Evolutionary conservation across 2,329 filamentous ascomycete genomes (phyloP).

Genomic region (Westerdykella sp.): DNA sequence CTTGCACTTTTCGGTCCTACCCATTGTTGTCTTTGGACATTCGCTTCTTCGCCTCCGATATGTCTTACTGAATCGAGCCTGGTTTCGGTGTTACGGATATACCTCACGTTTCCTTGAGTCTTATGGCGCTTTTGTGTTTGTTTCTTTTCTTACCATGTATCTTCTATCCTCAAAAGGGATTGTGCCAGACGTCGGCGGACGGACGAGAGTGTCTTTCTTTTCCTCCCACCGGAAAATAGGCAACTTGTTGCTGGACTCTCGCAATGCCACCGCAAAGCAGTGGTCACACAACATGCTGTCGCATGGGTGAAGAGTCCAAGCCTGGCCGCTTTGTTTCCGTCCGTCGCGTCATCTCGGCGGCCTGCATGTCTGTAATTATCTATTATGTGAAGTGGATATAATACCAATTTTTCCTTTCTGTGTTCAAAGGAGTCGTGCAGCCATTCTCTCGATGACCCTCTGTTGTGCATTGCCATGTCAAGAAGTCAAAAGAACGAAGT

Average conservation of each 20-base stretch:
- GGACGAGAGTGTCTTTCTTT: neutral
- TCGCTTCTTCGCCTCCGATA: neutral
- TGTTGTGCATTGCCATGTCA: too few relatives aligned
- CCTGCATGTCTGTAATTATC: slow-evolving; percentile 5
- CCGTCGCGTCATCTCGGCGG: neutral
- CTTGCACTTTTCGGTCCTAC: neutral
- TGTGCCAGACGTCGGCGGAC: slow-evolving; percentile 4
- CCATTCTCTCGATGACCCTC: too few relatives aligned
- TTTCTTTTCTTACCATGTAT: neutral
- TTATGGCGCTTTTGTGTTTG: slow-evolving; percentile 1
- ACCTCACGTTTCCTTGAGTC: slow-evolving; percentile 3
- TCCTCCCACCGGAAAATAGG: neutral
- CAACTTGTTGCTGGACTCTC: neutral
- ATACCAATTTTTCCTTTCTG: slow-evolving; percentile 1
- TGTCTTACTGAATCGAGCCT: slow-evolving; percentile 1
- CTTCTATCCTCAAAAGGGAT: slow-evolving; percentile 5
- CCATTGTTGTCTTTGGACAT: neutral
- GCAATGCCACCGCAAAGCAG: too few relatives aligned
- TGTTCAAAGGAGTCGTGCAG: too few relatives aligned
- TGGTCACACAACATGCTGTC: too few relatives aligned
- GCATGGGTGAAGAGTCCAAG: too few relatives aligned
- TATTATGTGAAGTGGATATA: slow-evolving; percentile 5
- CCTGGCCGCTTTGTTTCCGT: neutral
- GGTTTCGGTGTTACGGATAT: slow-evolving; percentile 9
- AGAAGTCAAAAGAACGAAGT: too few relatives aligned